Conservation (phyloP, 1,139 yeast genomes). For the Kazachstania sp. region DNA sequence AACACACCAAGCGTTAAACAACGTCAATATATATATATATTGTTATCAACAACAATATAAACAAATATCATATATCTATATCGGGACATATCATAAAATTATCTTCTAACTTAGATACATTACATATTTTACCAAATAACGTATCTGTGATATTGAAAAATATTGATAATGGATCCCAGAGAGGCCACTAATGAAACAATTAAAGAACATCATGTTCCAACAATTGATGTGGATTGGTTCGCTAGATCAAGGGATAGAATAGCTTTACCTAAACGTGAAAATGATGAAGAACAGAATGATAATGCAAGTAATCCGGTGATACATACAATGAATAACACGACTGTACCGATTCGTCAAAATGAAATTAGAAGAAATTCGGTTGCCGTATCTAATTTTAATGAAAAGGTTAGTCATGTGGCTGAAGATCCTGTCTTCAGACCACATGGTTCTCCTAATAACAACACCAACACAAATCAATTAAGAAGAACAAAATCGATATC, state of each 20-base stretch:
- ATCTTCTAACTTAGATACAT: too few relatives aligned
- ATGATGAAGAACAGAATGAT: background rate
- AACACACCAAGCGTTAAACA: too few relatives aligned
- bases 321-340: background rate
- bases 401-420: background rate
- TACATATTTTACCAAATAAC: too few relatives aligned
- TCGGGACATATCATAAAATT: too few relatives aligned
- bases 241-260: constrained; percentile 4
- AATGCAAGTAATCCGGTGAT: background rate
- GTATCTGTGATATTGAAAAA: too few relatives aligned
- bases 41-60: too few relatives aligned
- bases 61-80: too few relatives aligned
- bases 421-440: background rate
- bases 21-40: too few relatives aligned
- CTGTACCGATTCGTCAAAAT: background rate
- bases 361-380: background rate
- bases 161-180: constrained; percentile 5
- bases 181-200: constrained; percentile 11
- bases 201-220: constrained; percentile 12
- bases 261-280: background rate
- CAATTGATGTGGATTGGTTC: constrained; percentile 16
- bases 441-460: background rate
- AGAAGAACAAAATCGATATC: constrained; percentile 30
- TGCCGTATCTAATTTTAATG: background rate
- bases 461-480: constrained; percentile 5